Evolutionary conservation across 768 basidiomycete species (phyloP).

Genomic region (Coprinopsis cinerea): DNA sequence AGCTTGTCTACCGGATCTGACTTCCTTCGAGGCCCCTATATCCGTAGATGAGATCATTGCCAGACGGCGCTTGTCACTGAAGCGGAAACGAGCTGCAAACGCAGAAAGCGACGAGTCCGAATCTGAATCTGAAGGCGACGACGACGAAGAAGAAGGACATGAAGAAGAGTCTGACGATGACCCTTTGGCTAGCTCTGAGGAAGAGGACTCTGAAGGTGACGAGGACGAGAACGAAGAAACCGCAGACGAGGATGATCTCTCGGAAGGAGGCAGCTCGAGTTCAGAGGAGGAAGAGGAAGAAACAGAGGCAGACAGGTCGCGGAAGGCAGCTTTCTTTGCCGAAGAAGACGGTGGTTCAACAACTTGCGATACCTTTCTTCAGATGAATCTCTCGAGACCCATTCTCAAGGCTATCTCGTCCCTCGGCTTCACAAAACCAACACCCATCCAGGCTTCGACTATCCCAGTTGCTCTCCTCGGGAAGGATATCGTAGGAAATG

Average conservation of each 20-base stretch:
- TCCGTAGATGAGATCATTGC: constrained; percentile 92
- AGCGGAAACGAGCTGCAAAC: constrained; percentile 56
- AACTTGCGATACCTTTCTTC: constrained; percentile 73
- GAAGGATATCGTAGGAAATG: constrained; percentile 93
- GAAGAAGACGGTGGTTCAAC: constrained; percentile 43
- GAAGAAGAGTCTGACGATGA: constrained; percentile 24
- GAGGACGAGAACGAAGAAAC: constrained; percentile 20
- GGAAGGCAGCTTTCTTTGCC: constrained; percentile 89
- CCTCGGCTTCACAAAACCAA: constrained; percentile 77
- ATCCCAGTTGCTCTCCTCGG: constrained; percentile 92
- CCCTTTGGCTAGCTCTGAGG: constrained; percentile 27
- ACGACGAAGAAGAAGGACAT: constrained; percentile 24
- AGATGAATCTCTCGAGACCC: constrained; percentile 94
- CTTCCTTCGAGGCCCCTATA: constrained; percentile 52
- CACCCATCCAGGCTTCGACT: constrained; percentile 92
- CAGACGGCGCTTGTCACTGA: constrained; percentile 50
- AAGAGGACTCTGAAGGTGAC: constrained; percentile 16
- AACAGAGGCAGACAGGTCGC: constrained; percentile 61
- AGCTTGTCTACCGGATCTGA: constrained; percentile 10
- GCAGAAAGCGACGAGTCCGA: constrained; percentile 31
- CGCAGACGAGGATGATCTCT: constrained; percentile 16
- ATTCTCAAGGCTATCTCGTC: constrained; percentile 86
- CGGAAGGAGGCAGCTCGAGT: constrained; percentile 22
- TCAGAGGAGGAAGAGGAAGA: constrained; percentile 37
- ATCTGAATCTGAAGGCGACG: constrained; percentile 24